Evolutionary conservation across 2,329 filamentous ascomycete genomes (phyloP), one percentile per base, ranked within the genome.

Genomic region (Ramichloridium luteum): DNA sequence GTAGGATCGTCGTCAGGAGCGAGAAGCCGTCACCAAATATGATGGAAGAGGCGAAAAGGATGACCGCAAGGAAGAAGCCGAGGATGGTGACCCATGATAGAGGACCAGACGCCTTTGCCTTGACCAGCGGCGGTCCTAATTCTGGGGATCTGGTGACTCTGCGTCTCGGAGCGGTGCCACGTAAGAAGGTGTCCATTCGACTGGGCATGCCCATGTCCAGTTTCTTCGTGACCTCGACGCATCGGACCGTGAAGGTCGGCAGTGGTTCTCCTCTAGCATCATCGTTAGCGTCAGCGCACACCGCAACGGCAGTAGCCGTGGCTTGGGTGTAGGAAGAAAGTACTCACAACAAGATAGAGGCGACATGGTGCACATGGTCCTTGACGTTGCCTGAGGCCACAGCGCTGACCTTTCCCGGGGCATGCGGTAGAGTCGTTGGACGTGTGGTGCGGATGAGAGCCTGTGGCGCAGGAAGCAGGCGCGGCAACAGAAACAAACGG

Each of bases 391-490:
- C 65, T 5, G 62, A 65, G 28, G 57, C 51, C 2, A 68, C 59
- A 2, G 56, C 64, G 2, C 61, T 60, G 1, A 67, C 62, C 32
- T 48, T 45, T 1, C 58, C 62, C 4, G 50, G 46, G 0, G 49
- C 53, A 1, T 58, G 48, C 23, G 61, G 56, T 3, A 68, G 53
- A 11, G 54, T 56, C 4, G 48, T 46, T 9, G 63, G 63, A 27
- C 65, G 48, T 0, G 56, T 55, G 0, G 64, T 60, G 27, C 59
- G 51, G 40, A 68, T 59, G 14, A 68, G 50, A 10, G 62, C 63
- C 42, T 68, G 64, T 4, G 65, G 65, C 4, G 65, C 65, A 14
- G 65, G 65, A 9, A 68, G 51, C 22, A 68, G 54, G 23, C 65
- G 58, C 20, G 65, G 65, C 5, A 68, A 49, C 38, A 61, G 65